A percentile compares a stretch with the other conserved stretches of the same genome.
Conservation (phyloP, 345 rosid species). For the Rhodamnia rubescens region DNA sequence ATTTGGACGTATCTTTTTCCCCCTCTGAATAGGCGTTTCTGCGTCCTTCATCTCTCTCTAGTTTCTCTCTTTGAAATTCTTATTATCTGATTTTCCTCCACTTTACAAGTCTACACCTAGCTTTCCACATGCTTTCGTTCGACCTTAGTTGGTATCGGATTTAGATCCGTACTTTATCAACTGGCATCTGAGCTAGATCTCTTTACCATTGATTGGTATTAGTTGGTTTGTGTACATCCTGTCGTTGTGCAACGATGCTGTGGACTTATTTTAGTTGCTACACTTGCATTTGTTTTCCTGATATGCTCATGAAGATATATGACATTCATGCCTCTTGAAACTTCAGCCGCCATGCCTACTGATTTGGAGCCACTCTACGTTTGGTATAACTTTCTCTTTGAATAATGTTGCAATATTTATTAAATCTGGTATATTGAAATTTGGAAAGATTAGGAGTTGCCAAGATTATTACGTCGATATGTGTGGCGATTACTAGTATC, state of each 20-base stretch:
- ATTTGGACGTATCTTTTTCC: too few species aligned
- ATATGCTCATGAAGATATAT: background rate
- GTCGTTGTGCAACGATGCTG: too few species aligned
- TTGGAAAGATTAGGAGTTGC: background rate
- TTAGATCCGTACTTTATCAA: too few species aligned
- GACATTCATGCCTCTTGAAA: background rate
- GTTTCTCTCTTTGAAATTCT: too few species aligned
- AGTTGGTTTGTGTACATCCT: too few species aligned
- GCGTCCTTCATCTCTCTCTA: too few species aligned
- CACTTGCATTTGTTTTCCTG: accelerated
- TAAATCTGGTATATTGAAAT: accelerated
- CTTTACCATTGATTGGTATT: background rate
- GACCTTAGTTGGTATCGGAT: too few species aligned
- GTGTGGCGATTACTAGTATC: background rate
- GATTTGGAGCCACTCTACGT: background rate
- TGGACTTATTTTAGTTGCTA: background rate
- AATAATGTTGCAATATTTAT: background rate
- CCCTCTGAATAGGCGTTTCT: too few species aligned
- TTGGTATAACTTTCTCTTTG: background rate
- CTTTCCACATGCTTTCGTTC: too few species aligned
- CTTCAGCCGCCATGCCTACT: background rate
- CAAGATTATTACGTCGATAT: accelerated
- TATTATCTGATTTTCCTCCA: too few species aligned
- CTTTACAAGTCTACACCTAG: too few species aligned
- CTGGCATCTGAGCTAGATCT: too few species aligned